These are phyloP conservation scores for Leishmania guyanensis DNA, from an alignment of 208 protist genomes.

Conservation along the genomic window DNA sequence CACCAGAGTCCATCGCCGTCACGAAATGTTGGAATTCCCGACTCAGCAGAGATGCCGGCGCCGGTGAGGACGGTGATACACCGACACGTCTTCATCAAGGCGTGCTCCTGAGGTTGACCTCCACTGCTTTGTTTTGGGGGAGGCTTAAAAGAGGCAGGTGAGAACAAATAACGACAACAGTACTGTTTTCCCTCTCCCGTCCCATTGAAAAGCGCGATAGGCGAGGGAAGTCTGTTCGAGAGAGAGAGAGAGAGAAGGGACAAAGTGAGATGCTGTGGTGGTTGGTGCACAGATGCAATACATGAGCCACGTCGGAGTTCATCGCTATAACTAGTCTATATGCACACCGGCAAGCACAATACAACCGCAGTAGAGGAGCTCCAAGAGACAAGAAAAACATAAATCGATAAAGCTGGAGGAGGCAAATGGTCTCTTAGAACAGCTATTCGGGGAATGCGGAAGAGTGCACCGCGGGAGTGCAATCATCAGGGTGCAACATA, in stretches of 20 bases:
- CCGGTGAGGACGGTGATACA: conserved; percentile 73
- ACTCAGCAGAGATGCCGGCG: conserved; percentile 79
- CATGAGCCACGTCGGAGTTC: neutral
- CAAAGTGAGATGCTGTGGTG: neutral
- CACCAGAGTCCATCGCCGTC: conserved; percentile 70
- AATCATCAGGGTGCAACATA: neutral
- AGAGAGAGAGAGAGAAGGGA: neutral
- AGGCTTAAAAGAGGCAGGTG: neutral
- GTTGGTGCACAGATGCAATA: neutral
- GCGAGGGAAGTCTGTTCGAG: neutral
- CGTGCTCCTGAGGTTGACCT: neutral
- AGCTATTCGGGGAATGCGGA: neutral
- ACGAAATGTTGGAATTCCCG: conserved; percentile 65
- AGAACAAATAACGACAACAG: too few species aligned
- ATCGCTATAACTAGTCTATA: neutral
- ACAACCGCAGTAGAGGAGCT: neutral
- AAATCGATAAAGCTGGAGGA: neutral
- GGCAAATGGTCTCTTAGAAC: neutral
- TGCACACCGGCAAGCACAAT: neutral
- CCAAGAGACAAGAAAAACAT: too few species aligned
- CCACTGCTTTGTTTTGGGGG: neutral
- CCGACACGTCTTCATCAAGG: conserved; percentile 36
- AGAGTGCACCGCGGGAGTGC: neutral
- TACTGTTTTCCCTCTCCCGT: neutral
- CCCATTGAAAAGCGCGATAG: neutral